Conservation (phyloP, 768 basidiomycete genomes). For the Tylopilus intermedius region DNA sequence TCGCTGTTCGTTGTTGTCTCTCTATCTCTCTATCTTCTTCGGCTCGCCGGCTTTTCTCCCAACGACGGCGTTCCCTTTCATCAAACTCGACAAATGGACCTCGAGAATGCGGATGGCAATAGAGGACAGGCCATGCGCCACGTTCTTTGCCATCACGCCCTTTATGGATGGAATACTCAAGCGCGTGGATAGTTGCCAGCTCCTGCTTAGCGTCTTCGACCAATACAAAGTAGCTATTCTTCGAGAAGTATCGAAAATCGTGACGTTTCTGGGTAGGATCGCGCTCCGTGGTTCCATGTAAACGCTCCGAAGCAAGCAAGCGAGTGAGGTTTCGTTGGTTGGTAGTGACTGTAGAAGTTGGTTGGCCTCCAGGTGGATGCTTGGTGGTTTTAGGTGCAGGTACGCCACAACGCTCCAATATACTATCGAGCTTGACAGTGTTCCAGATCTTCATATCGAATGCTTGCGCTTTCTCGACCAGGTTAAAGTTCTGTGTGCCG, state of each 20-base stretch:
- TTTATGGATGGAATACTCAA: conserved; percentile 68
- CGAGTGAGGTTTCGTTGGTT: conserved; percentile 51
- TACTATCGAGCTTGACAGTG: conserved; percentile 62
- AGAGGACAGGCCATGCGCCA: conserved; percentile 77
- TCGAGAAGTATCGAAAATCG: conserved; percentile 83
- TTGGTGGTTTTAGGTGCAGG: conserved; percentile 27
- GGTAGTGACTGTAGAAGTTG: conserved; percentile 27
- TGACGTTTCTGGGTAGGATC: conserved; percentile 85
- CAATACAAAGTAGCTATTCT: conserved; percentile 72
- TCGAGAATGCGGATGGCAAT: conserved; percentile 69
- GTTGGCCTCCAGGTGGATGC: conserved; percentile 26
- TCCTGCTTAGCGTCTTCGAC: conserved; percentile 88
- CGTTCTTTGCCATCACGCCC: conserved; percentile 48
- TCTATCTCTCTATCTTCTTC: conserved; percentile 37
- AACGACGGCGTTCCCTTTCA: conserved; percentile 63
- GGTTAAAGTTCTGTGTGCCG: conserved; percentile 36
- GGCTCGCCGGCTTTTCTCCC: conserved; percentile 50
- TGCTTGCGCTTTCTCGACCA: conserved; percentile 60
- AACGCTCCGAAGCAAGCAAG: conserved; percentile 73
- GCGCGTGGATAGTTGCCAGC: conserved; percentile 75
- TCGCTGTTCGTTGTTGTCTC: conserved; percentile 22
- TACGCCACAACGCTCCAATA: conserved; percentile 61
- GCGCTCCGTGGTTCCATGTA: conserved; percentile 83
- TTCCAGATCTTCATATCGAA: conserved; percentile 88
- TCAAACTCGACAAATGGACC: conserved; percentile 76